phyloP scores from a whole-genome alignment of 805 yeast genomes.

The Kazachstania africana region DNA sequence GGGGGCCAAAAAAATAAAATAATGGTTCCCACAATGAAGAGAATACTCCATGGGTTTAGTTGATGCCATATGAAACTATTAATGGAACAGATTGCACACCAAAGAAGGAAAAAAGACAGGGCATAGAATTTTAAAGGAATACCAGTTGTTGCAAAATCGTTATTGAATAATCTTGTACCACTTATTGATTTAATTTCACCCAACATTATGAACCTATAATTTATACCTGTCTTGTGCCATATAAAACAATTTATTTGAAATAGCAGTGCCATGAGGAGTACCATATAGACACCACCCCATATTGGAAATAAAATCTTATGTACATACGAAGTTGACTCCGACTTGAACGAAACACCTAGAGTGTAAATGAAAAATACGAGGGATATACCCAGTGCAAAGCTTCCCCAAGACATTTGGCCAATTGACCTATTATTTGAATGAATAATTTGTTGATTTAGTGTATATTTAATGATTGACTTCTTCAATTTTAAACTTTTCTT shows the following conservation, averaged over 20 bases:
- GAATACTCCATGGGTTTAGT: conserved; percentile 61
- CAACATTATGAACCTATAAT: conserved; percentile 76
- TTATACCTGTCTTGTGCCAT: conserved; percentile 68
- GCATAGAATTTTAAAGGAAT: conserved; percentile 40
- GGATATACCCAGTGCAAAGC: conserved; percentile 58
- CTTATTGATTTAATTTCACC: conserved; percentile 64
- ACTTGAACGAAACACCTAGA: conserved; percentile 38
- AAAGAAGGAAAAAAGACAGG: conserved; percentile 47
- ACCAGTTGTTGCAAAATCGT: conserved; percentile 27
- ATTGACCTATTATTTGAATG: conserved; percentile 25
- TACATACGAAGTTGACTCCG: conserved; percentile 29
- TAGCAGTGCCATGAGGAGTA: conserved; percentile 46
- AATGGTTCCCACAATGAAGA: conserved; percentile 26
- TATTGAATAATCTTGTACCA: conserved; percentile 27
- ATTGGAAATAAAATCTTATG: conserved; percentile 59
- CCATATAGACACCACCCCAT: conserved; percentile 83
- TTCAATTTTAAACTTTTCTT: conserved; percentile 18
- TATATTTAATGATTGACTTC: conserved; percentile 20
- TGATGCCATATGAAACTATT: conserved; percentile 60
- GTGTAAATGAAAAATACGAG: conserved; percentile 58
- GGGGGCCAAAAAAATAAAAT: conserved; percentile 12
- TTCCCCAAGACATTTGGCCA: conserved; percentile 45
- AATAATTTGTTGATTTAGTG: conserved; percentile 24
- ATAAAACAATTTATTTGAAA: conserved; percentile 59
- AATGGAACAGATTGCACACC: conserved; percentile 56